phyloP scores from a whole-genome alignment of 768 basidiomycete species.

The Cystofilobasidium capitatum region DNA sequence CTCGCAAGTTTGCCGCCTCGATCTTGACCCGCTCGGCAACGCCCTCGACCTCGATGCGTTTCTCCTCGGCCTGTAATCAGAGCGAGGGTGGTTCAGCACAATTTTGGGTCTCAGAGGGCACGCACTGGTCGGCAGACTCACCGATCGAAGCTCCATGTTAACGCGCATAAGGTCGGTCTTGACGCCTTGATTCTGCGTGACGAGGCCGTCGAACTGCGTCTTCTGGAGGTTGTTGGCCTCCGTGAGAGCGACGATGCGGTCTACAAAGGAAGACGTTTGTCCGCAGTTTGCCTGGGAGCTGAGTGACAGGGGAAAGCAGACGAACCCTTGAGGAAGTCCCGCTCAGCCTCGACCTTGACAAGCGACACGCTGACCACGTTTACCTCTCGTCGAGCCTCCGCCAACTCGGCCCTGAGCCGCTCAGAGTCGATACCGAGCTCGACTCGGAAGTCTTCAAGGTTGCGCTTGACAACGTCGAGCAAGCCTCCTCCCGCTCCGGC shows the following conservation, averaged over 20 bases:
- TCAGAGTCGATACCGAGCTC: conserved; percentile 73
- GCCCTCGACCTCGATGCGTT: conserved; percentile 24
- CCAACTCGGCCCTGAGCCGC: conserved; percentile 61
- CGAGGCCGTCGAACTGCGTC: conserved; percentile 57
- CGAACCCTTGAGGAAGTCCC: conserved; percentile 66
- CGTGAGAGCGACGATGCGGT: conserved; percentile 43
- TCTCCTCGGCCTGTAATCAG: conserved; percentile 15
- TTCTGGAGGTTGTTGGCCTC: conserved; percentile 57
- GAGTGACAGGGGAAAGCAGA: neutral
- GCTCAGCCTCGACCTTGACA: conserved; percentile 74
- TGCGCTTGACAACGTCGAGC: conserved; percentile 42
- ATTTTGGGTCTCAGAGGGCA: neutral
- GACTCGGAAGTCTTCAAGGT: conserved; percentile 67
- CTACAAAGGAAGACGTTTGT: conserved; percentile 24
- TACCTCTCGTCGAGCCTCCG: conserved; percentile 56
- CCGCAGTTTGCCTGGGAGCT: neutral
- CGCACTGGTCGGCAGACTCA: neutral
- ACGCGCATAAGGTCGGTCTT: conserved; percentile 63
- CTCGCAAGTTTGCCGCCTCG: conserved; percentile 75
- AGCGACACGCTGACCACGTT: conserved; percentile 56
- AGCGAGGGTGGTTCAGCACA: neutral
- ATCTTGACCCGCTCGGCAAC: conserved; percentile 64
- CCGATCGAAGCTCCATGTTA: conserved; percentile 48
- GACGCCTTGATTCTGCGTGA: conserved; percentile 60
- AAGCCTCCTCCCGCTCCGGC: conserved; percentile 12